Evolutionary conservation across 495 filamentous ascomycete species (phyloP), one percentile per base, ranked within the genome.

Genomic region (Penicillium robsamsonii): DNA sequence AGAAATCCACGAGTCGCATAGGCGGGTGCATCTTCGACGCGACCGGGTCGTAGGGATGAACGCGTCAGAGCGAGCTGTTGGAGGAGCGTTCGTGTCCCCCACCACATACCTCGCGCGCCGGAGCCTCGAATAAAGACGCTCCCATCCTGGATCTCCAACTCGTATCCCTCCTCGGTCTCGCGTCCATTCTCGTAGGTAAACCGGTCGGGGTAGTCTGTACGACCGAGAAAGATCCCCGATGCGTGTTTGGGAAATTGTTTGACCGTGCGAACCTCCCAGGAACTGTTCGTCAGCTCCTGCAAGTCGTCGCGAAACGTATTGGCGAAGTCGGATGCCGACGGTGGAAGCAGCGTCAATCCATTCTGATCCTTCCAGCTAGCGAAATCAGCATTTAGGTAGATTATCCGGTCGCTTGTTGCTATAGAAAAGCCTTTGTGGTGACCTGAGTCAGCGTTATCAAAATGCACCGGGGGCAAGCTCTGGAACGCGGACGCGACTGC

Each of bases 271-370:
- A 77, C 46, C 5, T 65, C 58, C 65, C 70, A 69, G 3, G 66
- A 58, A 15, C 48, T 49, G 29, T 68, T 60, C 33, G 74, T 71
- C 31, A 80, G 46, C 24, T 70, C 46, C 12, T 69, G 58, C 3
- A 84, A 65, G 54, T 84, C 81, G 3, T 70, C 50, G 43, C 67
- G 63, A 45, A 83, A 81, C 0, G 69, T 75, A 20, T 68, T 54
- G 6, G 80, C 79, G 37, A 83, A 84, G 5, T 80, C 75, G 22
- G 58, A 58, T 2, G 72, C 72, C 0, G 76, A 73, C 0, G 81
- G 79, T 7, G 81, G 81, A n/a, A 82, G 81, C 12, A 83, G 65
- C 0, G 79, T 83, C 17, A 81, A 58, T 3, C 80, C 79, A 57
- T 73, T 45, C 38, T 67, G 50, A 47, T 73, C 70, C 10, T 50